phyloP scores from a whole-genome alignment of 176 grass and related monocot species.

The Rhipidocladum racemiflorum region DNA sequence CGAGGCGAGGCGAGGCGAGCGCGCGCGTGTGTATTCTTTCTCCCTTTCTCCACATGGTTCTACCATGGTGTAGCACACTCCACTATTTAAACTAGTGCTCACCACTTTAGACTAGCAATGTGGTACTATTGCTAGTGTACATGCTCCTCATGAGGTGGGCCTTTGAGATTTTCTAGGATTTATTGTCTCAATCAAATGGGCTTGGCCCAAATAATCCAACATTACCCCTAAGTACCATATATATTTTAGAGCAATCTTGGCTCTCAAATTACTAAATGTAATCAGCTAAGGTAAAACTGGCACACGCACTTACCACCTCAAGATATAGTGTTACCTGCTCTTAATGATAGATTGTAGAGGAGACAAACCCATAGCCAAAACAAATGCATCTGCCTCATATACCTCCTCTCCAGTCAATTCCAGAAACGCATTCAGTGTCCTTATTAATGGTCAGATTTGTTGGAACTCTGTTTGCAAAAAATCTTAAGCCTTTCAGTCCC shows the following conservation, averaged over 20 bases:
- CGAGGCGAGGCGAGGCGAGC: too few relatives aligned
- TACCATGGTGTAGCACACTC: too few relatives aligned
- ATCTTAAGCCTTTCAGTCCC: constrained; percentile 62
- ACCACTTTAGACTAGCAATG: too few relatives aligned
- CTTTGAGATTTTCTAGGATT: too few relatives aligned
- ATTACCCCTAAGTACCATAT: not conserved
- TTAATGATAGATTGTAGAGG: constrained; percentile 60
- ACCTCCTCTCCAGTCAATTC: constrained; percentile 59
- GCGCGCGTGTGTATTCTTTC: too few relatives aligned
- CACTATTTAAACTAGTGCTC: too few relatives aligned
- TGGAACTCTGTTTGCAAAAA: constrained; percentile 49
- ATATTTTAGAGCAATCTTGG: not conserved
- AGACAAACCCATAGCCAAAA: constrained; percentile 66
- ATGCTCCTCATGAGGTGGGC: too few relatives aligned
- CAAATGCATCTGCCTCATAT: constrained; percentile 76
- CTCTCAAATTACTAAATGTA: not conserved
- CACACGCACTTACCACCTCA: not conserved
- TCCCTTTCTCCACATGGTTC: too few relatives aligned
- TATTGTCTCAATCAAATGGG: too few relatives aligned
- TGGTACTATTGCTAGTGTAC: too few relatives aligned
- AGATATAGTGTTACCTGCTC: constrained; percentile 47
- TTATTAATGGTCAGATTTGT: constrained; percentile 53
- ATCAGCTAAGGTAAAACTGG: not conserved
- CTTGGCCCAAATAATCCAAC: too few relatives aligned
- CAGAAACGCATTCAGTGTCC: constrained; percentile 53